Evolutionary conservation across 768 basidiomycete genomes (phyloP), one percentile per base, ranked within the genome.

Genomic region (Macrolepiota albuminosa): DNA sequence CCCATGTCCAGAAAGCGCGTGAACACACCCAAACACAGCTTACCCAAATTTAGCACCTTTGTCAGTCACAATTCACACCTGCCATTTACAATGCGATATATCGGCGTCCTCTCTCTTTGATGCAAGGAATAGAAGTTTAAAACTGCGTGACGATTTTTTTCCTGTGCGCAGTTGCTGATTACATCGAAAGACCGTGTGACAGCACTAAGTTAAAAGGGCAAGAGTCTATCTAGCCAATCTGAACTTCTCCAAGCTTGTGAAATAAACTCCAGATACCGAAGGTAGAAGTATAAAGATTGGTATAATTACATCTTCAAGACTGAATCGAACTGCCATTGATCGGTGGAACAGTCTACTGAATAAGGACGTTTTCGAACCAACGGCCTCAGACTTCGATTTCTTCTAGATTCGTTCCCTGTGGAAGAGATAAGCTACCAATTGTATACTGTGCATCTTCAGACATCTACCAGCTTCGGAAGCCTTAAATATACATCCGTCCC

Each of bases 401-500:
- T 71, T 94, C 91, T 59, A 92, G 68, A 71, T 90, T 93, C 9
- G 90, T 94, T 37, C 91, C 91, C 91, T 93, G 64, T 10, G 10
- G 46, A 34, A 21, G 34, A 18, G 31, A 18, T 55, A 24, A 60
- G 49, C 49, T 14, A 29, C 34, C 18, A 31, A 3, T 39, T 26
- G 37, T 36, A 21, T 21, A 21, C 4, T 14, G 42, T 21, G 43
- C 31, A 40, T 46, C 42, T 37, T 49, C 5, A 31, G 21, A 34
- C 2, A 72, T 84, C 72, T 62, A 91, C 91, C 69, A 94, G 77
- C 71, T 86, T 93, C 5, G 92, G 92, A 47, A 94, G 77, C 37
- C 88, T 82, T 56, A 94, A 66, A 71, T 89, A 94, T 21, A 87
- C 89, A 69, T 94, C 92, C 1, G 90, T 92, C 45, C 91, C 91